phyloP scores from a whole-genome alignment of 2,329 filamentous ascomycete species.

The Ambrosiella xylebori region DNA sequence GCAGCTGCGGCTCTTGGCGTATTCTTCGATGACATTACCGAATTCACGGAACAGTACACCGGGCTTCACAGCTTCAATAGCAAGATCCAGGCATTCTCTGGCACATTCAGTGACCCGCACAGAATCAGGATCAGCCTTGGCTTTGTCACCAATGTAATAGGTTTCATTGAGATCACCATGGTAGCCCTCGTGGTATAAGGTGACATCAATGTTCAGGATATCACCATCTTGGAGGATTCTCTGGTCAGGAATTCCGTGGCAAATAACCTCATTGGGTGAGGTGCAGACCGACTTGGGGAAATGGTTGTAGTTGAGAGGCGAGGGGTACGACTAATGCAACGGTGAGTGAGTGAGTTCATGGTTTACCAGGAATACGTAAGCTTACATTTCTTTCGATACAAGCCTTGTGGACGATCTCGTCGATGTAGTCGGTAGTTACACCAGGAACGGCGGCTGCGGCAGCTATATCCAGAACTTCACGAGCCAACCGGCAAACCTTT shows the following conservation, averaged over 20 bases:
- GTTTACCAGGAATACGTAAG: neutral
- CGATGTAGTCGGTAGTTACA: conserved; percentile 87
- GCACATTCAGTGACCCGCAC: conserved; percentile 84
- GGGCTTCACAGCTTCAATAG: conserved; percentile 83
- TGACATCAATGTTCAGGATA: conserved; percentile 93
- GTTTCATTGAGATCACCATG: conserved; percentile 97
- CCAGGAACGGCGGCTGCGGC: conserved; percentile 73
- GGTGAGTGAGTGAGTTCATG: conserved; percentile 1
- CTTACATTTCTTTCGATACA: conserved; percentile 82
- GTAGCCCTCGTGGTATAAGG: conserved; percentile 84
- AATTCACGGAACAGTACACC: conserved; percentile 85
- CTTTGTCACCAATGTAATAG: conserved; percentile 88
- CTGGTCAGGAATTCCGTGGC: conserved; percentile 93
- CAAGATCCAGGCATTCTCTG: conserved; percentile 73
- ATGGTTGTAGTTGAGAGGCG: conserved; percentile 83
- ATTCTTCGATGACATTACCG: conserved; percentile 88
- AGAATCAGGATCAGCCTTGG: conserved; percentile 65
- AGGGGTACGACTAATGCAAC: conserved; percentile 65
- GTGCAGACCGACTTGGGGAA: conserved; percentile 98
- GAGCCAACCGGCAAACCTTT: conserved; percentile 69
- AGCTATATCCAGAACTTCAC: conserved; percentile 86
- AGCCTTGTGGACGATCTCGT: conserved; percentile 87
- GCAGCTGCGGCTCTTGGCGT: conserved; percentile 70
- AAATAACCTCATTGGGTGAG: conserved; percentile 92
- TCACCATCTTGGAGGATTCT: conserved; percentile 77